Evolutionary conservation across 768 basidiomycete species (phyloP), one percentile per base, ranked within the genome.

Genomic region (Rhizopogon roseolus): DNA sequence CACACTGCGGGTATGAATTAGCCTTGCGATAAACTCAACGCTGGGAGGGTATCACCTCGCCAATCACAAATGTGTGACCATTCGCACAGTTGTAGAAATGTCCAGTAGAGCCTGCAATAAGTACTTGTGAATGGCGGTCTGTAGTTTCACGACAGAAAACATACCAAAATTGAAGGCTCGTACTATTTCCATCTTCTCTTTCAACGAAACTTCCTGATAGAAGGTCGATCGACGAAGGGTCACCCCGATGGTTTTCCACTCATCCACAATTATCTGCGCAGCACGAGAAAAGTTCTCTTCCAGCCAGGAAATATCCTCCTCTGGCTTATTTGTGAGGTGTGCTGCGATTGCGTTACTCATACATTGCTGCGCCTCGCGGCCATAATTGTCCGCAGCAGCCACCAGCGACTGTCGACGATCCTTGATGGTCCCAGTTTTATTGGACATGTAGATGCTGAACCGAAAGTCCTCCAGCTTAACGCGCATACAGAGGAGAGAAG

Each of bases 11-110:
- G 50, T 7, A 51, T 32, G 41, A 22, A n/a, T 41, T 55, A 56
- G 53, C 19, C 9, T n/a, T 17, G 36, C 13, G 2, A 41, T 6
- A 48, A 39, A 19, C 10, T 1, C 16, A 6, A 52, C 37, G 13
- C 17, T 10, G 49, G 59, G 41, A 37, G 6, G 28, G 10, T 58
- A 71, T 28, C 53, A 85, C 81, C 63, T 85, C 78, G 0, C 63
- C 67, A 34, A 87, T 85, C 2, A 82, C 78, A 52, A 81, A 86
- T 0, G 77, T 72, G 57, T 87, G 85, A 0, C 85, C 85, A 48
- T 85, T 85, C 0, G 68, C 74, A 53, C 81, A 82, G 16, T 71
- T 75, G 53, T 77, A 79, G 54, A 74, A 80, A 58, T 79, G 78
- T 0, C 77, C 77, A 3, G 71, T 66, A 6, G 70, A 67, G 8